Base-by-base conservation (phyloP, 225 moss, liverwort and hornwort genomes). In the Physcomitrium patens region DNA sequence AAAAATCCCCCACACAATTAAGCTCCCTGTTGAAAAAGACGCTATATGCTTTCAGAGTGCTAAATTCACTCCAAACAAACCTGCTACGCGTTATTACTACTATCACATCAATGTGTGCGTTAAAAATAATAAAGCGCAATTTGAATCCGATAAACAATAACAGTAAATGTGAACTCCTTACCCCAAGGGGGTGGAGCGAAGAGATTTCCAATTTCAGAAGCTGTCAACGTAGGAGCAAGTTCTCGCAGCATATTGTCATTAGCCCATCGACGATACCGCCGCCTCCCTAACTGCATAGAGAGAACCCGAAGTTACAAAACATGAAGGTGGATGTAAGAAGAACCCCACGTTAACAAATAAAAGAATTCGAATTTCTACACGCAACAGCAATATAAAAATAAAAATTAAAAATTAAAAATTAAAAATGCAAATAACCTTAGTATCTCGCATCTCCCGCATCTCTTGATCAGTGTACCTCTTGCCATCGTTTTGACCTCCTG, bases 101-200 rank as follows among this genome's bases (percentile, higher is more conserved):
- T 37, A 37, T 37, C 5, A 0, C 31, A 37, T 37, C 31, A 37
- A 37, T 7, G 7, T 7, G 31, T 4, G 31, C 31, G 7, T 3
- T 37, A 37, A 37, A 37, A 37, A 37, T 37, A 1, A 37, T 37
- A 4, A 7, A 37, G 31, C 31, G 31, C 31, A 37, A 7, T 2
- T 24, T 4, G 31, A 37, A 2, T 37, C 7, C 13, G 50, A 42
- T 7, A 20, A 59, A 70, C 42, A 16, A 65, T 3, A 53, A 56
- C 10, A 23, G n/a, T 1, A 53, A 55, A 23, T 63, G 24, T 23
- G 60, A 53, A 50, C 3, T 42, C 56, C 18, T 51, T 85, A 94
- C 94, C 99, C 99, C 99, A 99, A 69, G 99, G 99, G 67, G 99
- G 99, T 48, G 99, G 99, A 62, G 95, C 89, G 75, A 95, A 99